Base-by-base conservation (phyloP, 208 protist genomes). In the Trypanosoma conorhini region DNA sequence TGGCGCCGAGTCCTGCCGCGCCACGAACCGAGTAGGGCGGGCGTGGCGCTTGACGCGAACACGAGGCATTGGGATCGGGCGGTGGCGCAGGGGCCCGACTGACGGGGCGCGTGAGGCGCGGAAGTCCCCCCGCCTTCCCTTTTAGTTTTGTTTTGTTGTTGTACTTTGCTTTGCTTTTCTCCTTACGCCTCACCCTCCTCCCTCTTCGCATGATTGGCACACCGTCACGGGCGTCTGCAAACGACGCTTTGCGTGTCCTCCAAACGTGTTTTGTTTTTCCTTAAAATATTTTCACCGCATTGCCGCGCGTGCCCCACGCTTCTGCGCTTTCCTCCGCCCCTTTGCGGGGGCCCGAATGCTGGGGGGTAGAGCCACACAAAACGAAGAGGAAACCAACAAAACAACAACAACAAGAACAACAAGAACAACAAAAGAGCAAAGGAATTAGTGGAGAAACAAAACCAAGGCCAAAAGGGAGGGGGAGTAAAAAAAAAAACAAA, bases 141-240 rank as follows among this genome's bases (percentile, higher is more conserved):
- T 48, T 42, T 7, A 5, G n/a, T 57, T 56, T 57, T 67, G 35
- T 65, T 52, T 24, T 64, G 7, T 56, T 66, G 30, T 38, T 55
- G 31, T 42, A 52, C 30, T 65, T 65, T 52, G 46, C 22, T 65
- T 31, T 42, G 30, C n/a, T 66, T 51, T 66, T 66, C 26, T 55
- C 33, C 19, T 66, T 66, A 46, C 15, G 33, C 33, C 33, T 7
- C 33, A 38, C 33, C 7, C 33, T 7, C 33, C 33, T 38, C 33
- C 33, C 33, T 38, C 33, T 9, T 38, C 7, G 7, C 33, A 38
- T 2, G 2, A 38, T 7, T 9, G 33, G 33, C 33, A 38, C 33
- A 9, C 33, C 33, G 33, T 7, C 7, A 38, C 2, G 33, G 33
- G 33, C 33, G 7, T 38, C 33, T 38, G 33, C 33, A 2, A 38